Evolutionary conservation across 768 basidiomycete genomes (phyloP).

Genomic region (Lactarius psammicola): DNA sequence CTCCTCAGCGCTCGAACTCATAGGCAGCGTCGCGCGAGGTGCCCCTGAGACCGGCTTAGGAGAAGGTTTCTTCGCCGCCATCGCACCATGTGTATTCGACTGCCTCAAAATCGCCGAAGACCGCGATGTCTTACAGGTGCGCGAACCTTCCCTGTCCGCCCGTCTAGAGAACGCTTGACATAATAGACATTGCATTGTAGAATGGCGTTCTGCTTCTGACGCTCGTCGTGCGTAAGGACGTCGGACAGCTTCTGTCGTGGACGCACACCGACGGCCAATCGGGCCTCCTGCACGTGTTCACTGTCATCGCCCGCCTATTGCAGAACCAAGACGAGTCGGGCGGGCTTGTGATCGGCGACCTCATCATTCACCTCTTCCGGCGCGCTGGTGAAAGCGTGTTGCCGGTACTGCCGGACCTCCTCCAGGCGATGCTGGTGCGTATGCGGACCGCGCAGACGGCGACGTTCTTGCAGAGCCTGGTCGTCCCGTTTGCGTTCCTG

Average conservation of each 20-base stretch:
- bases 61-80: constrained; percentile 70
- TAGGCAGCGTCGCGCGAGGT: constrained; percentile 69
- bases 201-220: constrained; percentile 84
- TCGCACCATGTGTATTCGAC: constrained; percentile 74
- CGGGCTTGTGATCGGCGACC: constrained; percentile 89
- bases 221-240: constrained; percentile 82
- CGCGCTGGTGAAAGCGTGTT: constrained; percentile 77
- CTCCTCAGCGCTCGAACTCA: constrained; percentile 78
- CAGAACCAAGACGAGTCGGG: constrained; percentile 85
- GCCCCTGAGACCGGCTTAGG: constrained; percentile 65
- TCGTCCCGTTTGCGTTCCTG: constrained; percentile 92
- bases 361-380: constrained; percentile 90
- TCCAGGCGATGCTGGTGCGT: constrained; percentile 78
- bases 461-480: constrained; percentile 88
- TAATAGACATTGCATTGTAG: constrained; percentile 39
- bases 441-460: constrained; percentile 87
- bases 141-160: constrained; percentile 9
- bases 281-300: constrained; percentile 74
- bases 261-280: constrained; percentile 59
- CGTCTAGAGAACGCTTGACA: neutral
- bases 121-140: constrained; percentile 77
- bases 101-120: constrained; percentile 74
- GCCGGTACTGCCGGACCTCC: constrained; percentile 82
- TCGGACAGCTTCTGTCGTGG: constrained; percentile 78
- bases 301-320: constrained; percentile 74